Conservation (phyloP, 768 basidiomycete genomes). For the Lactarius psammicola region DNA sequence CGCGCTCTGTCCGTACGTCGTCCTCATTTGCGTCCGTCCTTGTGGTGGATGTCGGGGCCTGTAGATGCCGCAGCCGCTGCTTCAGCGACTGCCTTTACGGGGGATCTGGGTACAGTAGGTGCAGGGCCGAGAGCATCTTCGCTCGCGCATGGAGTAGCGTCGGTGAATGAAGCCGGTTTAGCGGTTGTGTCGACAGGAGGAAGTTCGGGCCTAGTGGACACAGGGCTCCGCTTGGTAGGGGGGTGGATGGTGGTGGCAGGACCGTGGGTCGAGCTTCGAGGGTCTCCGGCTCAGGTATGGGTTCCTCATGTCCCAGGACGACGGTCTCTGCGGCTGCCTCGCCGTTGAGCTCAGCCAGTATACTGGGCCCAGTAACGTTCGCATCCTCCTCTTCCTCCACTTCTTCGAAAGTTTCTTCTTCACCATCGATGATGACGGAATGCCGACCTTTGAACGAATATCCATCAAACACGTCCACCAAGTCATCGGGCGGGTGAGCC, state of each 20-base stretch:
- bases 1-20: conserved; percentile 43
- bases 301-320: conserved; percentile 36
- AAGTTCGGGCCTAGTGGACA: conserved; percentile 10
- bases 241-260: conserved; percentile 34
- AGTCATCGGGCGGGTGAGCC: conserved; percentile 53
- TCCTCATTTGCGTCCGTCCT: conserved; percentile 48
- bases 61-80: conserved; percentile 25
- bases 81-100: conserved; percentile 14
- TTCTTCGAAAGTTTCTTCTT: conserved; percentile 55
- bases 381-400: conserved; percentile 48
- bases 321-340: conserved; percentile 32
- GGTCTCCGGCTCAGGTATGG: conserved; percentile 61
- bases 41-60: conserved; percentile 22
- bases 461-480: conserved; percentile 84
- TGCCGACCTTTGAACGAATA: conserved; percentile 90
- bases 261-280: conserved; percentile 60
- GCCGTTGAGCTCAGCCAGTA: conserved; percentile 26
- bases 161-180: conserved; percentile 18
- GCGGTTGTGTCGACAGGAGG: conserved; percentile 14
- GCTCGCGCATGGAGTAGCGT: conserved; percentile 25
- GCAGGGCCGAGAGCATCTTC: conserved; percentile 8
- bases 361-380: conserved; percentile 28
- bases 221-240: conserved; percentile 20
- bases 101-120: conserved; percentile 13
- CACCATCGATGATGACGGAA: conserved; percentile 74